Base-by-base conservation (phyloP, 1,284 basidiomycete genomes). In the Earliella scabrosa region DNA sequence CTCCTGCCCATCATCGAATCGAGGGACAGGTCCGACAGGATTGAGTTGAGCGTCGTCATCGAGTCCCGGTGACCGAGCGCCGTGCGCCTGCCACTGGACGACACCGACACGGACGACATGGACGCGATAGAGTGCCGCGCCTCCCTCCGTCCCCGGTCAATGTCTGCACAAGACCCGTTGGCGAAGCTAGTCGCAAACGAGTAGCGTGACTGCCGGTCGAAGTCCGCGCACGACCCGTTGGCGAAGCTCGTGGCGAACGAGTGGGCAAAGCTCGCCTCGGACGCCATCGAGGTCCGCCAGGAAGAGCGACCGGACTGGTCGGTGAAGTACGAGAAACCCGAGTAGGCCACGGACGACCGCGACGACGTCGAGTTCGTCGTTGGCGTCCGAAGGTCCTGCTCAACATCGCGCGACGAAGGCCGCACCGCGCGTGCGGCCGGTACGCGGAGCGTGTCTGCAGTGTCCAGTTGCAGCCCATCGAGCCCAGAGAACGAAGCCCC, bases 41-140 rank as follows among this genome's bases (percentile, higher is more conserved):
- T 69, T 2, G 87, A 86, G 45, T 80, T 80, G 59, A 89, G 74
- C 56, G 85, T 88, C 43, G 75, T 77, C 51, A 83, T 75, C 5
- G 85, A 87, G 41, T 76, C 74, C 32, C 82, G 68, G 27, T 69
- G 61, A 5, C 45, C 59, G 21, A 62, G 44, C n/a, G 58, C 57
- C 0, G 60, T 62, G 23, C 31, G 52, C 29, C 57, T 29, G 27
- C 50, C 40, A 39, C 41, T 51, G 16, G 55, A 50, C 65, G 60
- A 39, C 40, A 41, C 34, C n/a, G 36, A 24, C 4, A 29, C 38
- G 20, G 56, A 52, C 20, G 39, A 48, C 20, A 51, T n/a, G 10
- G 60, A 48, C 13, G 58, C 54, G 31, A 54, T 31, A 4, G 64
- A 65, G 43, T 53, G 36, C 23, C 49, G 21, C 24, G 44, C 23